Conservation (phyloP, 805 yeast genomes). For the Kluyveromyces lactis region DNA sequence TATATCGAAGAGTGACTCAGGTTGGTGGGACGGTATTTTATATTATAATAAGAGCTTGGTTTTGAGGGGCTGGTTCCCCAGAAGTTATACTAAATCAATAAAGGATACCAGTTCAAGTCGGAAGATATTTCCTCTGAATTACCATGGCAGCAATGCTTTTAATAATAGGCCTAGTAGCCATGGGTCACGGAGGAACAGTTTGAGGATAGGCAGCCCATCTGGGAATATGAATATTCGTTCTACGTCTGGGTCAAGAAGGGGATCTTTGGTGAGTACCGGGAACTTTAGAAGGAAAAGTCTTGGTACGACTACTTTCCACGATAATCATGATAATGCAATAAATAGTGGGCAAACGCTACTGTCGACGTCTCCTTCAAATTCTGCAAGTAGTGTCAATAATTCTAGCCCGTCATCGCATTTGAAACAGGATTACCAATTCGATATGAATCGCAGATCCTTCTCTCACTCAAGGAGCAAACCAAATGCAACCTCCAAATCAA, state of each 20-base stretch:
- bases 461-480: slow-evolving; percentile 10
- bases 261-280: slow-evolving; percentile 1
- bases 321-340: background rate
- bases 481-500: slow-evolving; percentile 21
- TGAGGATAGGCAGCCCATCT: background rate
- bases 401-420: slow-evolving; percentile 5
- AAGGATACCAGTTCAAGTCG: background rate
- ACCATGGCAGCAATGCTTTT: background rate
- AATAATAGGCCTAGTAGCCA: background rate
- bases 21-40: slow-evolving; percentile 85
- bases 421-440: slow-evolving; percentile 7
- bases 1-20: slow-evolving; percentile 48
- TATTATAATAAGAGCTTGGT: slow-evolving; percentile 24
- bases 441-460: slow-evolving; percentile 24
- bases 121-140: background rate
- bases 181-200: slow-evolving; percentile 2
- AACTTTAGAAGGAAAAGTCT: slow-evolving; percentile 2
- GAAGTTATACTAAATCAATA: slow-evolving; percentile 42
- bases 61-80: slow-evolving; percentile 81
- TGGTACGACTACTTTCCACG: background rate
- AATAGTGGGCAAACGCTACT: background rate
- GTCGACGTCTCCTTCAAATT: slow-evolving; percentile 8
- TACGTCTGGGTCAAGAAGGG: slow-evolving; percentile 1
- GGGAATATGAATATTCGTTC: background rate
- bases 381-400: background rate